These are phyloP conservation scores for Aspergillus latus DNA, from an alignment of 2,329 filamentous ascomycete genomes.

Conservation along the genomic window DNA sequence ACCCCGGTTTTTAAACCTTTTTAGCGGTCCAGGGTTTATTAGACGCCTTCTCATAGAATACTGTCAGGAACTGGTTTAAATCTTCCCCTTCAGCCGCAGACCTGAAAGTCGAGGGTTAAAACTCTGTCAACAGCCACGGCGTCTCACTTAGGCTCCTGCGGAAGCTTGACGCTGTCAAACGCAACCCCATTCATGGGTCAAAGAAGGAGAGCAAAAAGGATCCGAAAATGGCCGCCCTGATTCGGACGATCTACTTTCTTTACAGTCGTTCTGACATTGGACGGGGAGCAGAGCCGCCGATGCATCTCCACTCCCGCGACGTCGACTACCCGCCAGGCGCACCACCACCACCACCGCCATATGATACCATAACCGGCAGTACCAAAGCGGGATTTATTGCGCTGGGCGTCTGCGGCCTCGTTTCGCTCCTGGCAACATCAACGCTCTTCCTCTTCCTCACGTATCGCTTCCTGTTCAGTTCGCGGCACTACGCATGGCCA, in stretches of 20 bases:
- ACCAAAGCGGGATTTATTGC: constrained; percentile 44
- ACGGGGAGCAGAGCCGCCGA: neutral
- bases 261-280: neutral
- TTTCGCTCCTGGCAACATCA: constrained; percentile 35
- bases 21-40: no score
- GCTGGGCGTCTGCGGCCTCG: constrained; percentile 45
- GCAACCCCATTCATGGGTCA: neutral
- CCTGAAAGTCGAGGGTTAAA: neutral
- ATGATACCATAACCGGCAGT: neutral
- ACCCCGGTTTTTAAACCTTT: neutral
- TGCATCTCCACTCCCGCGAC: neutral
- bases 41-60: neutral
- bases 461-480: constrained; percentile 51
- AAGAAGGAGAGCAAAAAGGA: neutral
- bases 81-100: neutral
- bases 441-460: constrained; percentile 48
- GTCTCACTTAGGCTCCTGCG: no score
- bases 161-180: neutral
- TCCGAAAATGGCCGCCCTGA: neutral
- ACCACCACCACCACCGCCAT: neutral
- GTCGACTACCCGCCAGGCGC: no score
- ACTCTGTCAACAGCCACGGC: neutral
- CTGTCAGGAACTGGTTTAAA: neutral
- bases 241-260: neutral
- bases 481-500: constrained; percentile 47